Evolutionary conservation across 768 basidiomycete genomes (phyloP).

Genomic region (Russula compacta): DNA sequence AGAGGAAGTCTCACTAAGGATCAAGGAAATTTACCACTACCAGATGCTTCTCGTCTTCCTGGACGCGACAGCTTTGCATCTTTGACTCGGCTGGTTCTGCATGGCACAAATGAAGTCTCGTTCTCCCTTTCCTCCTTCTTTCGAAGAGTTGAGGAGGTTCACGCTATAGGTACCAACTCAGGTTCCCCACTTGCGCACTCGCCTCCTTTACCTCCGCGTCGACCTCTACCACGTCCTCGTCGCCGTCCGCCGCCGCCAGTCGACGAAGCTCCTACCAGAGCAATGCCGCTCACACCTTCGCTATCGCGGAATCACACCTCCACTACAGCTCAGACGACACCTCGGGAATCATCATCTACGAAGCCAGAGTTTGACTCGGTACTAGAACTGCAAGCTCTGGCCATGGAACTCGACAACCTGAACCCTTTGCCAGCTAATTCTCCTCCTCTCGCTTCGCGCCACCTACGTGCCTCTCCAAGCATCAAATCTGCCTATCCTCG

Average conservation of each 20-base stretch:
- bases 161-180: not conserved
- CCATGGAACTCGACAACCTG: not conserved
- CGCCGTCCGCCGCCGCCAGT: constrained; percentile 3
- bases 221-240: not conserved
- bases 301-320: not conserved
- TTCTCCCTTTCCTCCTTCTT: constrained; percentile 17
- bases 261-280: not conserved
- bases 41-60: not conserved
- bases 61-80: not conserved
- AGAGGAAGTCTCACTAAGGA: not conserved
- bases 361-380: not conserved
- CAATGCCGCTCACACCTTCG: not conserved
- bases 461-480: constrained; percentile 10
- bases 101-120: constrained; percentile 1
- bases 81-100: constrained; percentile 11
- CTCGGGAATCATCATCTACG: not conserved
- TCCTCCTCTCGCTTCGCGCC: not conserved
- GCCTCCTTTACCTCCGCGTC: not conserved
- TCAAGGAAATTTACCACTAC: not conserved
- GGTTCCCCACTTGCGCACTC: not conserved
- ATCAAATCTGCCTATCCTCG: constrained; percentile 1
- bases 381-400: constrained; percentile 2
- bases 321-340: not conserved
- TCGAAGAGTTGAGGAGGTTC: constrained; percentile 11
- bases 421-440: not conserved